Evolutionary conservation across 768 basidiomycete species (phyloP).

Genomic region (Leccinum fibrillosum): DNA sequence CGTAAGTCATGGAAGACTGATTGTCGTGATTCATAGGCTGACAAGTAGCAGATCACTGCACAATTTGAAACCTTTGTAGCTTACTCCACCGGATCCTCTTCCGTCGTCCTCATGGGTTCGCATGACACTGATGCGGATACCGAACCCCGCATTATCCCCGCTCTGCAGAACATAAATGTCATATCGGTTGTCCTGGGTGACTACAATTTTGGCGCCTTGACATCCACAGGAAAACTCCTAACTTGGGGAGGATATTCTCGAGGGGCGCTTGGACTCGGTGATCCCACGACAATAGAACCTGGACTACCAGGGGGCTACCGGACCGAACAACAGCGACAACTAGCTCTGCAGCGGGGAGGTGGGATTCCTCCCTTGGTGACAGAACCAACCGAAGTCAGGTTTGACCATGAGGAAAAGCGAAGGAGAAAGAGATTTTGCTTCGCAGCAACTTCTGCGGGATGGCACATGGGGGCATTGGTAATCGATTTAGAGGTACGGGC

Average conservation of each 20-base stretch:
- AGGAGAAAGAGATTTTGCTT: slow-evolving; percentile 71
- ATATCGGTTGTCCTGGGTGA: slow-evolving; percentile 91
- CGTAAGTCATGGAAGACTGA: slow-evolving; percentile 43
- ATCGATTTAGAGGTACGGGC: slow-evolving; percentile 70
- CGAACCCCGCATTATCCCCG: slow-evolving; percentile 62
- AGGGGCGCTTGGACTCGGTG: slow-evolving; percentile 86
- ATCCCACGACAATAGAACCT: slow-evolving; percentile 50
- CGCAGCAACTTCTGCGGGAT: slow-evolving; percentile 76
- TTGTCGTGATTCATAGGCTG: neutral
- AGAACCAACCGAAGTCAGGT: slow-evolving; percentile 68
- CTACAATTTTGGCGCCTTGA: slow-evolving; percentile 88
- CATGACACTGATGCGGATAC: slow-evolving; percentile 40
- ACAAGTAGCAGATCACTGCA: slow-evolving; percentile 64
- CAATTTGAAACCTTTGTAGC: slow-evolving; percentile 81
- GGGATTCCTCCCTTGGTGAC: slow-evolving; percentile 40
- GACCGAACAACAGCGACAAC: slow-evolving; percentile 34
- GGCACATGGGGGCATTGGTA: slow-evolving; percentile 90
- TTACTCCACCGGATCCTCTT: slow-evolving; percentile 67
- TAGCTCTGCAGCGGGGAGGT: slow-evolving; percentile 22
- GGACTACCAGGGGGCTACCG: slow-evolving; percentile 62
- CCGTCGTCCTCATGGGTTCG: slow-evolving; percentile 73
- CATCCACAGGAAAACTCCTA: slow-evolving; percentile 66
- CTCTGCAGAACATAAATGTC: slow-evolving; percentile 70
- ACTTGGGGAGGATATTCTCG: slow-evolving; percentile 78
- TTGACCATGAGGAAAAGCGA: slow-evolving; percentile 54